Percentiles rank a stretch among this genome's conserved stretches.
Evolutionary conservation across 2,329 filamentous ascomycete species (phyloP).

Genomic region (Beauveria australis): DNA sequence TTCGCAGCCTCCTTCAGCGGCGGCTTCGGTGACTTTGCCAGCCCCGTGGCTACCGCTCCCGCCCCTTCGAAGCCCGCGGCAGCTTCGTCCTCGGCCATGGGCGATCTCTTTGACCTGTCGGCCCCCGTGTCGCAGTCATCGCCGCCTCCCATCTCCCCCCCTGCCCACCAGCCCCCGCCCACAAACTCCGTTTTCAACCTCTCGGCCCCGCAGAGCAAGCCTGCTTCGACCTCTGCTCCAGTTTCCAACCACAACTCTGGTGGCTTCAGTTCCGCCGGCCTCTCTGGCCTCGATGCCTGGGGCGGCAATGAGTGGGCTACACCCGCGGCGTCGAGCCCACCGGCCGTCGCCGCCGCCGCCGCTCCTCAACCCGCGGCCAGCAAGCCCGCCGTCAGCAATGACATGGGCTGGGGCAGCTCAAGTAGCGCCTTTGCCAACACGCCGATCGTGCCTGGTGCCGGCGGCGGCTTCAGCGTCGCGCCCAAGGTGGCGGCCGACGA

Average conservation of each 20-base stretch:
- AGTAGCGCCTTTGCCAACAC: slow-evolving; percentile 45
- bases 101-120: slow-evolving; percentile 75
- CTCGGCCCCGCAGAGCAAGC: slow-evolving; percentile 44
- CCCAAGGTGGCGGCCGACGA: slow-evolving; percentile 80
- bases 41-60: slow-evolving; percentile 41
- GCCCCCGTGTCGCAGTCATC: slow-evolving; percentile 39
- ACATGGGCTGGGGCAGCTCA: slow-evolving; percentile 51
- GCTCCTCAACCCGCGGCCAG: neutral
- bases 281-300: slow-evolving; percentile 65
- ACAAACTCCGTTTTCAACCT: slow-evolving; percentile 74
- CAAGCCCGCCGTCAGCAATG: slow-evolving; percentile 40
- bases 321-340: slow-evolving; percentile 41
- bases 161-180: slow-evolving; percentile 31
- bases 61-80: slow-evolving; percentile 31
- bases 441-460: slow-evolving; percentile 52
- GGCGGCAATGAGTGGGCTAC: slow-evolving; percentile 77
- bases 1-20: slow-evolving; percentile 32
- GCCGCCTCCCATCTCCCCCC: slow-evolving; percentile 32
- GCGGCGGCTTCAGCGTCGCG: slow-evolving; percentile 55
- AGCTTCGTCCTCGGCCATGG: slow-evolving; percentile 52
- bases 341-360: slow-evolving; percentile 40
- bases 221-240: slow-evolving; percentile 29
- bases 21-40: slow-evolving; percentile 60
- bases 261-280: slow-evolving; percentile 29
- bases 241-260: slow-evolving; percentile 23